Conservation (phyloP, 768 basidiomycete genomes). For the Arthromyces matolae region DNA sequence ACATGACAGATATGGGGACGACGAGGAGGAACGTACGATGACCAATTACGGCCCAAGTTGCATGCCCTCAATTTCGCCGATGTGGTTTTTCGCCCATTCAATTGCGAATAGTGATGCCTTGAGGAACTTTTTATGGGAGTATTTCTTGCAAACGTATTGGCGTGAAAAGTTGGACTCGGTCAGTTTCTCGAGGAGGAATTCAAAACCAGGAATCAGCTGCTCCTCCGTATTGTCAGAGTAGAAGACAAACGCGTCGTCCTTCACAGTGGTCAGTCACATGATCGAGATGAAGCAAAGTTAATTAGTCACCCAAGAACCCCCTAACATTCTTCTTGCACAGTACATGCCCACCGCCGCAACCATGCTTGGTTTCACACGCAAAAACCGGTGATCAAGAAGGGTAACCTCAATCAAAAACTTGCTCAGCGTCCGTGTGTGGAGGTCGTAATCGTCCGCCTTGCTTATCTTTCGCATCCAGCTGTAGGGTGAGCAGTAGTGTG, state of each 20-base stretch:
- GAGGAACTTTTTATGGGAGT: constrained; percentile 96
- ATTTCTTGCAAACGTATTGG: constrained; percentile 92
- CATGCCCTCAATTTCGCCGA: constrained; percentile 42
- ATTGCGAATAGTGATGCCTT: constrained; percentile 81
- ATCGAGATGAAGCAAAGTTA: constrained; percentile 16
- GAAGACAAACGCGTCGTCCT: constrained; percentile 90
- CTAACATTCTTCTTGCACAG: constrained; percentile 89
- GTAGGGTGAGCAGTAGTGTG: constrained; percentile 98
- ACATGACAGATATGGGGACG: constrained; percentile 17
- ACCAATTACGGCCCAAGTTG: constrained; percentile 38
- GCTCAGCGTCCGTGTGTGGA: constrained; percentile 94
- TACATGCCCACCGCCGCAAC: constrained; percentile 98
- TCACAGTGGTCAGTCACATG: constrained; percentile 38
- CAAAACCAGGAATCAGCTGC: constrained; percentile 78
- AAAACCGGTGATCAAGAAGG: constrained; percentile 86
- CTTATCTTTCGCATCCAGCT: constrained; percentile 98
- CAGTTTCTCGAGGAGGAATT: constrained; percentile 80
- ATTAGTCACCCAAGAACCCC: constrained; percentile 93
- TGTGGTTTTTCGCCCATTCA: constrained; percentile 63
- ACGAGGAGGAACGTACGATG: constrained; percentile 19
- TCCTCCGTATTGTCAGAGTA: constrained; percentile 91
- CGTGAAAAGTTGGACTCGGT: constrained; percentile 74
- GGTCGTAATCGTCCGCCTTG: constrained; percentile 98
- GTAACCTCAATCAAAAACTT: constrained; percentile 98
- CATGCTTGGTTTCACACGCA: constrained; percentile 90